Base-by-base conservation (phyloP, 1,139 yeast genomes). In the Eremothecium coryli region DNA sequence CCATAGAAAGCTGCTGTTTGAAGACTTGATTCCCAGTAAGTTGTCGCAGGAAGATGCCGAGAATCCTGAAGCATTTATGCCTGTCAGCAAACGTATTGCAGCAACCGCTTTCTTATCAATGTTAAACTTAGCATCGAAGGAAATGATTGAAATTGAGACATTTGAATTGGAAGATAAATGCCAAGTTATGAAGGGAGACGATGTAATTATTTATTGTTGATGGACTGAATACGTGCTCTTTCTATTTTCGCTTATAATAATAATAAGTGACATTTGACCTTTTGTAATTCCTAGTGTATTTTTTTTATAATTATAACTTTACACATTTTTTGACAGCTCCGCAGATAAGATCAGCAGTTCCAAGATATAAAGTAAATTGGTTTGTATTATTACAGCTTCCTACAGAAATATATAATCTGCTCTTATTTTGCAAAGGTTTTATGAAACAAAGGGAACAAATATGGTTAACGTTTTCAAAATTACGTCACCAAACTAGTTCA, bases 61-160 rank as follows among this genome's bases (percentile, higher is more conserved):
- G 6, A 14, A 14, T 10, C 27, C 21, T 7, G 29, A 37, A 5
- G 26, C 20, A 4, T 29, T 13, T 10, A 32, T 23, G 7, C 18
- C 34, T 4, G 45, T 50, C 13, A 44, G 44, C 22, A 51, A 43
- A 32, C 40, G 40, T 21, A 42, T 54, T 5, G 59, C 57, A 5
- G 54, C 58, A 9, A 52, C 48, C 24, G 59, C 58, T 0, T 55
- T 55, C 32, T 33, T 55, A 11, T 49, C 57, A 2, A 17, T 55
- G 18, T 35, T 55, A 15, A 48, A 44, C 21, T 37, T 55, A n/a
- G 57, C 58, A 1, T 42, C 56, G 3, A 46, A 45, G 32, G 50
- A 45, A 17, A 14, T 41, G 23, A 27, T 51, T 10, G 38, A 39
- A 7, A 25, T 43, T 18, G 40, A 38, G 18, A 33, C 39, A 13